Evolutionary conservation across 192 early-diverging fungal species (phyloP).

Genomic region (Coemansia umbellata): DNA sequence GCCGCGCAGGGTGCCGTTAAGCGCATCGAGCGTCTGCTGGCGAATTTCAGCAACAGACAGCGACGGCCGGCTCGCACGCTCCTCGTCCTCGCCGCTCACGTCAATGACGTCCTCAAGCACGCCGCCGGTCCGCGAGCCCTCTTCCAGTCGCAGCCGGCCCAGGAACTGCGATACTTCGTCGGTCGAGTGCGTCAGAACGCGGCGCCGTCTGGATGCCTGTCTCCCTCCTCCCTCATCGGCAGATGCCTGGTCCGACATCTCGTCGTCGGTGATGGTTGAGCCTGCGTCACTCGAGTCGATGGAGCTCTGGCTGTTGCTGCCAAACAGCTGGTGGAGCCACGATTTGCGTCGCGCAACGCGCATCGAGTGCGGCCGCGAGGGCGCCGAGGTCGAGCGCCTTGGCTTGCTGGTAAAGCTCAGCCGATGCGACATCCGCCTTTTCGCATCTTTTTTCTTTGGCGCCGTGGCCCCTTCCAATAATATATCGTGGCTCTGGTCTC

Average conservation of each 20-base stretch:
- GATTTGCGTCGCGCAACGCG: slow-evolving; percentile 23
- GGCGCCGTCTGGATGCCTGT: slow-evolving; percentile 8
- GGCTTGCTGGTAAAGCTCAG: slow-evolving; percentile 33
- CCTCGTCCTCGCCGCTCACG: slow-evolving; percentile 43
- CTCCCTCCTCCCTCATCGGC: neutral
- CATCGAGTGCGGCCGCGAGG: slow-evolving; percentile 45
- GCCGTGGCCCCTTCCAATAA: neutral
- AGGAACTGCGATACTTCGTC: slow-evolving; percentile 24
- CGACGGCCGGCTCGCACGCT: slow-evolving; percentile 17
- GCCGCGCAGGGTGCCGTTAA: slow-evolving; percentile 27
- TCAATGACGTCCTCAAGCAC: slow-evolving; percentile 37
- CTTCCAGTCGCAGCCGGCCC: slow-evolving; percentile 19
- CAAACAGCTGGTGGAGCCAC: slow-evolving; percentile 37
- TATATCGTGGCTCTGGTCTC: neutral
- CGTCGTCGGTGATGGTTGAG: neutral
- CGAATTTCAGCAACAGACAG: slow-evolving; percentile 34
- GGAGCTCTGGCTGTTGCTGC: slow-evolving; percentile 2
- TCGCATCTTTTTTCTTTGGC: neutral
- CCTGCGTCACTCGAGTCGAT: neutral
- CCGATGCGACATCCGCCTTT: slow-evolving; percentile 9
- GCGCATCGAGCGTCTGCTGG: slow-evolving; percentile 45
- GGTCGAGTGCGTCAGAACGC: slow-evolving; percentile 42
- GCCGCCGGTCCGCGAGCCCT: neutral
- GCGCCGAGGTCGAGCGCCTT: slow-evolving; percentile 39
- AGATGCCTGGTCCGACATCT: neutral